Conservation (phyloP, 345 rosid species). For the Limnanthes douglasii region DNA sequence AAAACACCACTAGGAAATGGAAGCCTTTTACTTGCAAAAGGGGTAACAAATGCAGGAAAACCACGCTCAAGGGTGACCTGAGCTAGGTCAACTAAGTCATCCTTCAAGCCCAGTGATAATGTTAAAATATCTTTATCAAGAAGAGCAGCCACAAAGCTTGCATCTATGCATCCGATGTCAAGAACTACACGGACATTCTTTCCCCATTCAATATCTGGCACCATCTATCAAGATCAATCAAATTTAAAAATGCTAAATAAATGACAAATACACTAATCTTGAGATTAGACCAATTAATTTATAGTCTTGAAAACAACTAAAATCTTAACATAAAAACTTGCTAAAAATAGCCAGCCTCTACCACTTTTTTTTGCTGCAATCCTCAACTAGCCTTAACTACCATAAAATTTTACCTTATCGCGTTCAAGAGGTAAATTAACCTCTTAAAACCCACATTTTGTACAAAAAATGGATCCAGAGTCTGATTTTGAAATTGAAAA, state of each 20-base stretch:
- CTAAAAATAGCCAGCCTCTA: too few species aligned
- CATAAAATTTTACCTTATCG: too few species aligned
- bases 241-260: constrained; percentile 13
- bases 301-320: not conserved
- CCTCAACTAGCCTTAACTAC: too few species aligned
- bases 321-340: not conserved
- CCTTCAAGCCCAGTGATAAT: constrained; percentile 69
- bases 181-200: constrained; percentile 81
- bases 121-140: constrained; percentile 73
- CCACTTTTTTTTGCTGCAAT: too few species aligned
- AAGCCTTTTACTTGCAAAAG: constrained; percentile 62
- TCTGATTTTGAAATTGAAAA: too few species aligned
- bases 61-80: constrained; percentile 88
- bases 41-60: constrained; percentile 63
- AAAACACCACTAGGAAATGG: constrained; percentile 88
- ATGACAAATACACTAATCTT: too few species aligned
- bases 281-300: too few species aligned
- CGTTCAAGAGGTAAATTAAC: too few species aligned
- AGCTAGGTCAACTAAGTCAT: constrained; percentile 84
- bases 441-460: too few species aligned
- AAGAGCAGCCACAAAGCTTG: constrained; percentile 62
- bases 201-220: constrained; percentile 99
- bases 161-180: constrained; percentile 66
- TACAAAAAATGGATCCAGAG: too few species aligned
- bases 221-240: constrained; percentile 60